phyloP scores from a whole-genome alignment of 345 rosid genomes.

The Stellera chamaejasme region DNA sequence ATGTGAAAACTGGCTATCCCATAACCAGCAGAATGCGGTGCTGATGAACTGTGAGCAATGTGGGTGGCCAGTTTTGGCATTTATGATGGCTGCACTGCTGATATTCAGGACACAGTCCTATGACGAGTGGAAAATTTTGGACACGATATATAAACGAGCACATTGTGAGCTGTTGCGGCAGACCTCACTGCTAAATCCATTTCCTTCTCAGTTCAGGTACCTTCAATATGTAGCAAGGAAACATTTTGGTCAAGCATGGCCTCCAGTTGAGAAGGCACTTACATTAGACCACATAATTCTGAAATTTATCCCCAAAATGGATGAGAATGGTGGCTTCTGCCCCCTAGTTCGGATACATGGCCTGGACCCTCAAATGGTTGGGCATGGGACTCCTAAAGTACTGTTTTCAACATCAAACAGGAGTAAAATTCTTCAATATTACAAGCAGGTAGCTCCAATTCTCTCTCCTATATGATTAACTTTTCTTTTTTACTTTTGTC shows the following conservation, averaged over 20 bases:
- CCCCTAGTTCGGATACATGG: constrained; percentile 66
- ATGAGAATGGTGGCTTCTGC: constrained; percentile 53
- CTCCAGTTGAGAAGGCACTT: constrained; percentile 51
- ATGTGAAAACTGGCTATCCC: constrained; percentile 57
- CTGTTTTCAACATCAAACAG: constrained; percentile 50
- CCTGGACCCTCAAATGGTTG: constrained; percentile 48
- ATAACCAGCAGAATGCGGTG: constrained; percentile 49
- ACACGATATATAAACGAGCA: constrained; percentile 60
- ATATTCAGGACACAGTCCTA: constrained; percentile 44
- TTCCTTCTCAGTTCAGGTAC: constrained; percentile 67
- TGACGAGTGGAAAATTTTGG: constrained; percentile 50
- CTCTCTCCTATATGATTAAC: constrained; percentile 6
- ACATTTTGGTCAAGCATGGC: constrained; percentile 52
- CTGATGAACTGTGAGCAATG: constrained; percentile 57
- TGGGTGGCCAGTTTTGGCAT: constrained; percentile 65
- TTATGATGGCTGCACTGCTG: constrained; percentile 66
- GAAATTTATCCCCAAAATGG: constrained; percentile 40
- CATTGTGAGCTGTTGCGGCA: constrained; percentile 53
- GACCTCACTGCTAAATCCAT: constrained; percentile 47
- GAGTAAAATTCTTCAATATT: constrained; percentile 40
- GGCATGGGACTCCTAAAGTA: constrained; percentile 48
- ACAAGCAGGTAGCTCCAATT: constrained; percentile 40
- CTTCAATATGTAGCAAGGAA: constrained; percentile 57
- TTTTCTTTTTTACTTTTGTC: not conserved
- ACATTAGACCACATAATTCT: constrained; percentile 50